Evolutionary conservation across 1,284 basidiomycete genomes (phyloP).

Genomic region (Austroboletus niveus): DNA sequence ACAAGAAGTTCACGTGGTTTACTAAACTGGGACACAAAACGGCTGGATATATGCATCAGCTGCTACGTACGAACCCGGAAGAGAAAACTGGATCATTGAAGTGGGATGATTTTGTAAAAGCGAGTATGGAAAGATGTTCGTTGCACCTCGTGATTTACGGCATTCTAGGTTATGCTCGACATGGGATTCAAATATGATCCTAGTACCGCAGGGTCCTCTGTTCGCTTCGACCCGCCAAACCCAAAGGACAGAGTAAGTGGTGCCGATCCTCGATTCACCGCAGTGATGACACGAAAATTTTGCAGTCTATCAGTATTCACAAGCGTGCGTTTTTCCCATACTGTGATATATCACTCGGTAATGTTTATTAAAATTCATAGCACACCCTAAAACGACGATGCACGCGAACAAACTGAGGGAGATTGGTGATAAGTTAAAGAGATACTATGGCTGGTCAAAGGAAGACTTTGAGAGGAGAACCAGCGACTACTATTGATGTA

Average conservation of each 20-base stretch:
- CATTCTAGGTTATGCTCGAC: constrained; percentile 63
- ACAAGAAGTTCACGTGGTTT: constrained; percentile 52
- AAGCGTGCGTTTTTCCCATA: constrained; percentile 54
- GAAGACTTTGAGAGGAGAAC: constrained; percentile 47
- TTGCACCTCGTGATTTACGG: background rate
- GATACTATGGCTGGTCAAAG: constrained; percentile 68
- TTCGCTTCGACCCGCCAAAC: constrained; percentile 74
- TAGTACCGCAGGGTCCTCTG: constrained; percentile 76
- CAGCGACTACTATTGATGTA: background rate
- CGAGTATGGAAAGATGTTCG: constrained; percentile 18
- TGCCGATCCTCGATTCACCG: background rate
- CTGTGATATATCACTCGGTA: background rate
- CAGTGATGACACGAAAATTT: constrained; percentile 5
- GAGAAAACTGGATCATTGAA: constrained; percentile 65
- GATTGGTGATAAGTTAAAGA: constrained; percentile 58
- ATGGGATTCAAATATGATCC: constrained; percentile 74
- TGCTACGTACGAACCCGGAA: constrained; percentile 56
- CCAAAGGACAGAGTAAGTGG: constrained; percentile 50
- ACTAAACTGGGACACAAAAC: constrained; percentile 58
- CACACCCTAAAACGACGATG: constrained; percentile 70
- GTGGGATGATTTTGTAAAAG: constrained; percentile 68
- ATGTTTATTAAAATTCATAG: constrained; percentile 34
- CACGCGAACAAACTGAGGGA: constrained; percentile 49
- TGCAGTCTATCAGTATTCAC: constrained; percentile 70
- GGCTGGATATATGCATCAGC: constrained; percentile 56